These are phyloP conservation scores for Imleria badia DNA, from an alignment of 768 basidiomycete genomes.

Conservation along the genomic window DNA sequence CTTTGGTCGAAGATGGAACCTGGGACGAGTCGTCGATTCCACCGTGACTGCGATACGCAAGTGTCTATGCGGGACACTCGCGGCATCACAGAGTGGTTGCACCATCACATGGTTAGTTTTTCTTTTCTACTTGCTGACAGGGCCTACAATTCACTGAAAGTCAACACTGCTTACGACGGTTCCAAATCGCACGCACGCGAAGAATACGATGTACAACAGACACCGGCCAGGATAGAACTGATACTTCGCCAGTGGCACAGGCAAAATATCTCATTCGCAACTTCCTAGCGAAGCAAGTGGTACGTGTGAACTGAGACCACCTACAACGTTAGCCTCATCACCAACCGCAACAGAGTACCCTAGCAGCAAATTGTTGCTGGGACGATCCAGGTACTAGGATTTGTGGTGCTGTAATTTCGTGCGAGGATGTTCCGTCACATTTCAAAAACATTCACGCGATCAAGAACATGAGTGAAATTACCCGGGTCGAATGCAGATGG, in stretches of 20 bases:
- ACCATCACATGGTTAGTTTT: constrained; percentile 1
- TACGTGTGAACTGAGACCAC: background rate
- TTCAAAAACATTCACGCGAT: too few species aligned
- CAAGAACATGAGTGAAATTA: too few species aligned
- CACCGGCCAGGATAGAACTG: background rate
- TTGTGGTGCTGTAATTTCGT: too few species aligned
- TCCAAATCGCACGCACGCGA: background rate
- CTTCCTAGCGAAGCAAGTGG: constrained; percentile 1
- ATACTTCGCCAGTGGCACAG: background rate
- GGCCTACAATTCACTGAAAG: background rate
- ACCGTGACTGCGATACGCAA: too few species aligned
- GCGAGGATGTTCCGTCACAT: too few species aligned
- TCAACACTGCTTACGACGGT: background rate
- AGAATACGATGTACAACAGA: accelerated
- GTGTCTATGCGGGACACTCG: too few species aligned
- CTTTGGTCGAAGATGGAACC: background rate
- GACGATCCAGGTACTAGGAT: too few species aligned
- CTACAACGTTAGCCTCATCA: too few species aligned
- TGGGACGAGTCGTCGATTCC: background rate
- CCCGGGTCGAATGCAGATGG: background rate
- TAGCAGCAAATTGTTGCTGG: too few species aligned
- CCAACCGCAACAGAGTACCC: too few species aligned
- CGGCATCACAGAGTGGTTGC: background rate
- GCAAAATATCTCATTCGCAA: constrained; percentile 1
- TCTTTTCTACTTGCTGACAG: background rate